A percentile compares a stretch with the other conserved stretches of the same genome.
Conservation (phyloP, 1,284 basidiomycete genomes). For the Inonotus hispidus region DNA sequence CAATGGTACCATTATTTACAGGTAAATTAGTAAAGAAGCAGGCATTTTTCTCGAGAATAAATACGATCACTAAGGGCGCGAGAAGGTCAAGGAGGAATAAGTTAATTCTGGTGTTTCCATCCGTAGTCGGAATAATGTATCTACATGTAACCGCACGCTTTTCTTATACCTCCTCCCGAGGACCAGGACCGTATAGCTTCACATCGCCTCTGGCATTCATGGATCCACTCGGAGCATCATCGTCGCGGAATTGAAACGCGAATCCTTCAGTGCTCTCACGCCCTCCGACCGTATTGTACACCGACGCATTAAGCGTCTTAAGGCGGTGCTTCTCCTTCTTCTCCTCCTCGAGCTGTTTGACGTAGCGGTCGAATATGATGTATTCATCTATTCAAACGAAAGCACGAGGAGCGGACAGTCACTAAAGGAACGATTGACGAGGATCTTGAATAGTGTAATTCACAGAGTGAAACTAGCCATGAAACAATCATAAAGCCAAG, state of each 20-base stretch:
- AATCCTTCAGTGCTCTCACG: slow-evolving; percentile 14
- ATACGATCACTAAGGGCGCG: no score
- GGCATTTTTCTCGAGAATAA: no score
- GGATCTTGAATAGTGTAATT: background rate
- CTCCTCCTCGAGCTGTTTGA: slow-evolving; percentile 16
- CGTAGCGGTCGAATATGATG: slow-evolving; percentile 16
- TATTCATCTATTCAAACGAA: slow-evolving; percentile 6
- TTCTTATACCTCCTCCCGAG: background rate
- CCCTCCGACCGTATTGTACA: background rate
- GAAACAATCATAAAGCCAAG: slow-evolving; percentile 4
- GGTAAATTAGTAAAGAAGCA: no score
- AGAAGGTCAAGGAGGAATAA: no score
- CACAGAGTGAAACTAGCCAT: slow-evolving; percentile 13
- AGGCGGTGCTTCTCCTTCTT: slow-evolving; percentile 12
- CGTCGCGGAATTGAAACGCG: background rate
- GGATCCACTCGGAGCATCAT: background rate
- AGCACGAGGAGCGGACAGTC: background rate
- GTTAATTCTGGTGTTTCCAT: no score
- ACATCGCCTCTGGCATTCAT: background rate
- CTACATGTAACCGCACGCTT: no score
- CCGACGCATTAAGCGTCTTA: background rate
- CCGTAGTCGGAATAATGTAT: no score
- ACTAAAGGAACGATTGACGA: background rate
- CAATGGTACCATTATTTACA: no score
- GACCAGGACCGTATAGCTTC: background rate